Evolutionary conservation across 768 basidiomycete species (phyloP).

Genomic region (Suillus occidentalis): DNA sequence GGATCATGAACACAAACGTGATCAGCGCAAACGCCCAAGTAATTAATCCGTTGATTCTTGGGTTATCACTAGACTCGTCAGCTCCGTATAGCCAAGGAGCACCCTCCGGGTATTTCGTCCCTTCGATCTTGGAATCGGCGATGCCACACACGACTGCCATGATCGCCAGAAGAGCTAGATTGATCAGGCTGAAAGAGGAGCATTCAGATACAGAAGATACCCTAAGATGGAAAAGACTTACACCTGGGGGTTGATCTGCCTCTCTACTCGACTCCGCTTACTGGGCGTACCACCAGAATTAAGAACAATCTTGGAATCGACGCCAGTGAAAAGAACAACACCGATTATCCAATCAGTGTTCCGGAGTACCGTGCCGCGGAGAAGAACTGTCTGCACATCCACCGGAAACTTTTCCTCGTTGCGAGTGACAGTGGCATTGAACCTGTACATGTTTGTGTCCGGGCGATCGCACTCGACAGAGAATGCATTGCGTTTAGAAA

Average conservation of each 20-base stretch:
- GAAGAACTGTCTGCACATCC: slow-evolving; percentile 77
- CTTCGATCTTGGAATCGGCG: slow-evolving; percentile 81
- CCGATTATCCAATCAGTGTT: slow-evolving; percentile 97
- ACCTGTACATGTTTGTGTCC: slow-evolving; percentile 89
- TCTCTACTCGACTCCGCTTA: slow-evolving; percentile 91
- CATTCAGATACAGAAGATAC: slow-evolving; percentile 5
- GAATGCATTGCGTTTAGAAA: slow-evolving; percentile 55
- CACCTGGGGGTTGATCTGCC: slow-evolving; percentile 99
- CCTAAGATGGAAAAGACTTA: slow-evolving; percentile 40
- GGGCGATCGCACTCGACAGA: slow-evolving; percentile 85
- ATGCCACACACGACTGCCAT: slow-evolving; percentile 88
- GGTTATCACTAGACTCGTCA: slow-evolving; percentile 70
- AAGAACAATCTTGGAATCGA: slow-evolving; percentile 91
- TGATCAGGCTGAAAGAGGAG: slow-evolving; percentile 61
- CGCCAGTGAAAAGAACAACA: slow-evolving; percentile 87
- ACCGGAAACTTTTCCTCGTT: slow-evolving; percentile 58
- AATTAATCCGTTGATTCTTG: slow-evolving; percentile 84
- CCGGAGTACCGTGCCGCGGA: slow-evolving; percentile 91
- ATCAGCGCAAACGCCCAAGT: slow-evolving; percentile 88
- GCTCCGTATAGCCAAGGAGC: slow-evolving; percentile 85
- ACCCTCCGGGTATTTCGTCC: slow-evolving; percentile 53
- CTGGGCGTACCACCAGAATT: slow-evolving; percentile 95
- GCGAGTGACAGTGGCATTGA: slow-evolving; percentile 73
- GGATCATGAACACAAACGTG: slow-evolving; percentile 52
- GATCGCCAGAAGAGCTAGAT: slow-evolving; percentile 73